Conservation (phyloP, 768 basidiomycete genomes). For the Boletus rubroflammeus region DNA sequence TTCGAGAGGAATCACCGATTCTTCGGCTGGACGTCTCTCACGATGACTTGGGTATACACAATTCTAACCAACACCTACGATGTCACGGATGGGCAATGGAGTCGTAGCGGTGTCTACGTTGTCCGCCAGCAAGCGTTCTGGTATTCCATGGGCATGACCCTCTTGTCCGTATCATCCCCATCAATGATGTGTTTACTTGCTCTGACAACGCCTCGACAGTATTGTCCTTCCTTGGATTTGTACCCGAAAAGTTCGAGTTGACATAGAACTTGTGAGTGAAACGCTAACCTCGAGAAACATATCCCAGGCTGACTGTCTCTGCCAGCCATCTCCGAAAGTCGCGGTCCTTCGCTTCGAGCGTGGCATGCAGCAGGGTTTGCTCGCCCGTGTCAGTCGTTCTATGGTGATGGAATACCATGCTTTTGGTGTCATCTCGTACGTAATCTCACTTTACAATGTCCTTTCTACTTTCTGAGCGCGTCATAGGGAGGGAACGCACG, state of each 20-base stretch:
- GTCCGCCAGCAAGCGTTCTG: constrained; percentile 73
- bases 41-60: constrained; percentile 61
- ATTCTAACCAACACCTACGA: constrained; percentile 65
- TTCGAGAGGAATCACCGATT: constrained; percentile 82
- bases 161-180: constrained; percentile 48
- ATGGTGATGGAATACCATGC: constrained; percentile 80
- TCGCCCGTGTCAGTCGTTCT: constrained; percentile 69
- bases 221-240: constrained; percentile 74
- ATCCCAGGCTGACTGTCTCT: constrained; percentile 2
- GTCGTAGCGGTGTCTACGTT: constrained; percentile 49
- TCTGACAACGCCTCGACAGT: constrained; percentile 33
- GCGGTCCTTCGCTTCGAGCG: constrained; percentile 76
- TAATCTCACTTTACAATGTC: background rate
- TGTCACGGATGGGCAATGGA: constrained; percentile 51
- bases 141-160: constrained; percentile 70
- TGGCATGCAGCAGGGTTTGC: constrained; percentile 81
- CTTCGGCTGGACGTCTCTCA: constrained; percentile 66
- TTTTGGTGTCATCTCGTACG: constrained; percentile 75
- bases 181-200: background rate
- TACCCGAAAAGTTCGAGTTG: constrained; percentile 66
- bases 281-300: background rate
- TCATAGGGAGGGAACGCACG: constrained; percentile 62
- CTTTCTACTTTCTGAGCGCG: constrained; percentile 9
- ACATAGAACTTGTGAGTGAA: constrained; percentile 65
- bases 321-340: constrained; percentile 73